Evolutionary conservation across 805 yeast genomes (phyloP).

Genomic region (Barnettozyma vustinii): DNA sequence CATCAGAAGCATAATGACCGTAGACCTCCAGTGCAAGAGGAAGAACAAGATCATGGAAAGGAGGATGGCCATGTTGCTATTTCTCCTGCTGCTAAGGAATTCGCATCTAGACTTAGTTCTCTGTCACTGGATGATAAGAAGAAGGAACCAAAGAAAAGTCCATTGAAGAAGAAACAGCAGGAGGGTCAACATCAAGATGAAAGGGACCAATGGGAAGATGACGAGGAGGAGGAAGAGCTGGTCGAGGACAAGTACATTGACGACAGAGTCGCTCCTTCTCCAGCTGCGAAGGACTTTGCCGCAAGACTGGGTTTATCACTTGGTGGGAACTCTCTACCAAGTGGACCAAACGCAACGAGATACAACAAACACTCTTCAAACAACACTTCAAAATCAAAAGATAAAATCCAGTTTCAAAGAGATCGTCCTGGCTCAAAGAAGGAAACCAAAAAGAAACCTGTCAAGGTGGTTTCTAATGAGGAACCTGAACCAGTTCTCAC

Average conservation of each 20-base stretch:
- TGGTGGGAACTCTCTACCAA: background rate
- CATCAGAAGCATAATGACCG: background rate
- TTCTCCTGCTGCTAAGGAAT: background rate
- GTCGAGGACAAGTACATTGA: background rate
- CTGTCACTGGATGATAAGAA: background rate
- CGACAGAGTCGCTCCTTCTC: constrained; percentile 15
- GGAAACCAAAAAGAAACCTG: background rate
- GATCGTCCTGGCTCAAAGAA: background rate
- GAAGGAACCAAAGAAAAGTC: background rate
- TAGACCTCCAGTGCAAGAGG: background rate
- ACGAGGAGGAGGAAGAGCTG: constrained; percentile 2
- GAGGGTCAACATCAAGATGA: background rate
- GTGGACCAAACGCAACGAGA: constrained; percentile 3
- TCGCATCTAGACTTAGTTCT: constrained; percentile 1
- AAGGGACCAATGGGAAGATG: constrained; percentile 12
- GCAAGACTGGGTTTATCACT: constrained; percentile 19
- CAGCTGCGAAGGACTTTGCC: constrained; percentile 20
- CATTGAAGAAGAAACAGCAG: background rate
- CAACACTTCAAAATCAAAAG: constrained; percentile 1
- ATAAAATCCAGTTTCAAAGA: background rate
- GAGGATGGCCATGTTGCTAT: background rate
- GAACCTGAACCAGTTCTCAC: constrained; percentile 4
- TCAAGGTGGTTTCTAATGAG: background rate
- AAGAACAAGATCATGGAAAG: background rate
- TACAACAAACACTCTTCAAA: constrained; percentile 5